Evolutionary conservation across 2,329 filamentous ascomycete species (phyloP).

Genomic region (Phialophora expanda): DNA sequence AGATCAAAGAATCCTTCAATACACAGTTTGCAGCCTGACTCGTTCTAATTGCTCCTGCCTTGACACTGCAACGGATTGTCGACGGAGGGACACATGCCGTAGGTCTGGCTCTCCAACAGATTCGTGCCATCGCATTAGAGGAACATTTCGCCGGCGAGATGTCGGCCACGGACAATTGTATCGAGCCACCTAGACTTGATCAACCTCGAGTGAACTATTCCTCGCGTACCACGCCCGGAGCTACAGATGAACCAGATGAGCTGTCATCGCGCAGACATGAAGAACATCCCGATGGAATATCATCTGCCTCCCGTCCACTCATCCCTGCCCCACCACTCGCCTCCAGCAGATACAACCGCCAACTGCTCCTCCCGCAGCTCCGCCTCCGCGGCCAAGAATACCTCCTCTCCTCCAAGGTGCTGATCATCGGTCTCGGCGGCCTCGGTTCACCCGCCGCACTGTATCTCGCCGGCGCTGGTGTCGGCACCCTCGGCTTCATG

Average conservation of each 20-base stretch:
- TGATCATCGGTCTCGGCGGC: constrained; percentile 86
- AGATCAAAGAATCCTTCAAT: background rate
- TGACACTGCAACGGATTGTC: background rate
- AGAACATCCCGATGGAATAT: background rate
- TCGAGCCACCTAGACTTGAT: background rate
- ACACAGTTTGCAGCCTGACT: background rate
- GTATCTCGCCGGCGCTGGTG: constrained; percentile 89
- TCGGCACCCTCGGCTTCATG: constrained; percentile 80
- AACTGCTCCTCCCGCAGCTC: constrained; percentile 38
- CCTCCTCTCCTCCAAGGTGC: constrained; percentile 49
- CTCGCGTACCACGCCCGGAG: background rate
- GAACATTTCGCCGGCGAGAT: background rate
- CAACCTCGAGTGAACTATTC: background rate
- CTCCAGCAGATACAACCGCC: constrained; percentile 38
- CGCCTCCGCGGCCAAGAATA: constrained; percentile 34
- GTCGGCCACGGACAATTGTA: background rate
- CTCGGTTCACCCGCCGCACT: constrained; percentile 88
- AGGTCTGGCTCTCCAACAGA: background rate
- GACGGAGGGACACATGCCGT: background rate
- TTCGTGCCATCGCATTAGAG: background rate
- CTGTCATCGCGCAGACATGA: background rate
- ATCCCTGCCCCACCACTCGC: constrained; percentile 36
- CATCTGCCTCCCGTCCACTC: background rate
- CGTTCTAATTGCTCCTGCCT: background rate
- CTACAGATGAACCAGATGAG: background rate